A percentile compares a stretch with the other conserved stretches of the same genome.
Evolutionary conservation across 2,329 filamentous ascomycete species (phyloP).

Genomic region (Colletotrichum sp.): DNA sequence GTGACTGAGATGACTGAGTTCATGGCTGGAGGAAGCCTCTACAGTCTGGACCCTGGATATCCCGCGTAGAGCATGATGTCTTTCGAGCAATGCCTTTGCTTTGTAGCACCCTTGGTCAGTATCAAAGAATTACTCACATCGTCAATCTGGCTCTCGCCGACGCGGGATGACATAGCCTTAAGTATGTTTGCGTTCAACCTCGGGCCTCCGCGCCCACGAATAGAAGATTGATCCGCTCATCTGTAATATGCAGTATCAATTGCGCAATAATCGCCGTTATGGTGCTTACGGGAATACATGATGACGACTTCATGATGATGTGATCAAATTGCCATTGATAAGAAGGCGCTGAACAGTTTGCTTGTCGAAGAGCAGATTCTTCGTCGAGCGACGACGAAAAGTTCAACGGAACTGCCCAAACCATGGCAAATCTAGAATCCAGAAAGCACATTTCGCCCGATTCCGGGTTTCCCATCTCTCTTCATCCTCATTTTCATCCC

Average conservation of each 20-base stretch:
- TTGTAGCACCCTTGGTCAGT: not conserved
- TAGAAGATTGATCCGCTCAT: not conserved
- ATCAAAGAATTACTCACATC: not conserved
- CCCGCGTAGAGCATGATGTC: not conserved
- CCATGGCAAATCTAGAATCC: slow-evolving; percentile 46
- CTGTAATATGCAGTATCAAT: not conserved
- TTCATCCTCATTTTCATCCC: slow-evolving; percentile 52
- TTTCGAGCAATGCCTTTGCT: not conserved
- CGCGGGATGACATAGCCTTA: not conserved
- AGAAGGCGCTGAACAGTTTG: not conserved
- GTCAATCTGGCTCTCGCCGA: not conserved
- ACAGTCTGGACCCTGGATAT: not conserved
- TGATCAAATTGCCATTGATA: not conserved
- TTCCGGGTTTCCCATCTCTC: slow-evolving; percentile 48
- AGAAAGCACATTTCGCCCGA: slow-evolving; percentile 53
- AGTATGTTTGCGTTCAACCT: not conserved
- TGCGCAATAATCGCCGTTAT: not conserved
- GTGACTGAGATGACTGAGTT: not conserved
- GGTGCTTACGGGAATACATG: not conserved
- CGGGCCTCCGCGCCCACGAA: not conserved
- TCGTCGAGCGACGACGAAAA: not conserved
- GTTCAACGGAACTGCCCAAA: not conserved
- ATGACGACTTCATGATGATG: not conserved
- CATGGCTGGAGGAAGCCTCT: not conserved
- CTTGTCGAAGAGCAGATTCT: not conserved